A percentile compares a stretch with the other conserved stretches of the same genome.
These are phyloP conservation scores for Toxicodendron radicans DNA, from an alignment of 345 rosid genomes.

Conservation along the genomic window DNA sequence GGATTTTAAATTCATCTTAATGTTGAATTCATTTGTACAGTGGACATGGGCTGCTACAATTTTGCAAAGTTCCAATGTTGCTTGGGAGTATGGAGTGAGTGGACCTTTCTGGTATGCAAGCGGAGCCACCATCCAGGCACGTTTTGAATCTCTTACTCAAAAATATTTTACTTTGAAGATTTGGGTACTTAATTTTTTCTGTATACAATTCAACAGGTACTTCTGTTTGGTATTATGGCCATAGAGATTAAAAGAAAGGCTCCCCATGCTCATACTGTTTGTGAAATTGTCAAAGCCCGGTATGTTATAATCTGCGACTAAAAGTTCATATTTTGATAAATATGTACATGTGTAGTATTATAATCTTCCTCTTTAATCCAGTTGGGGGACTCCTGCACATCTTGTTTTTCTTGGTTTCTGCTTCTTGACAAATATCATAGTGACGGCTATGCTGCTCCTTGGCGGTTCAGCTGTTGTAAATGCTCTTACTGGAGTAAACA, in stretches of 20 bases:
- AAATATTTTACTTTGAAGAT: background rate
- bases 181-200: background rate
- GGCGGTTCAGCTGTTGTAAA: slow-evolving; percentile 95
- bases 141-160: background rate
- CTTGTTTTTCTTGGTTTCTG: slow-evolving; percentile 83
- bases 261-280: slow-evolving; percentile 89
- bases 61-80: slow-evolving; percentile 94
- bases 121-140: slow-evolving; percentile 93
- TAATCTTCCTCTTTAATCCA: slow-evolving; percentile 24
- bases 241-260: slow-evolving; percentile 97
- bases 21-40: slow-evolving; percentile 29
- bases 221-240: slow-evolving; percentile 90
- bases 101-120: slow-evolving; percentile 99
- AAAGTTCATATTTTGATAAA: background rate
- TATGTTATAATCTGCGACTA: slow-evolving; percentile 20
- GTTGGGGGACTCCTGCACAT: slow-evolving; percentile 92
- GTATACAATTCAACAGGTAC: slow-evolving; percentile 45
- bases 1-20: background rate
- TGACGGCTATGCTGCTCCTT: slow-evolving; percentile 90
- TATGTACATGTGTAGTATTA: background rate
- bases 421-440: slow-evolving; percentile 70
- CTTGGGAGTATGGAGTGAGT: slow-evolving; percentile 91
- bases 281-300: slow-evolving; percentile 96
- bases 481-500: slow-evolving; percentile 86
- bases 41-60: slow-evolving; percentile 99